Conservation (phyloP, 768 basidiomycete species). For the Calvatia gigantea region DNA sequence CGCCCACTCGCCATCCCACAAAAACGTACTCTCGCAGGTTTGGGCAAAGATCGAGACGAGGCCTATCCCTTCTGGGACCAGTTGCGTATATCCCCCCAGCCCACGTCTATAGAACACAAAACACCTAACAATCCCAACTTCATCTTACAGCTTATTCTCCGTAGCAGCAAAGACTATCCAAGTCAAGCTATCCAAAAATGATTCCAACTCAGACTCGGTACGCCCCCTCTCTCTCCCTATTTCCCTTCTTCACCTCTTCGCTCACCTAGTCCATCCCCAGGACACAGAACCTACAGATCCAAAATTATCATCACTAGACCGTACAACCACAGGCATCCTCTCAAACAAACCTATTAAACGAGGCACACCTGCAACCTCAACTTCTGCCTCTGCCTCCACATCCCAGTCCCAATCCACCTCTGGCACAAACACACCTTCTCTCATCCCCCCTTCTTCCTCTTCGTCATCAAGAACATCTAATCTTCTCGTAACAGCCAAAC, state of each 20-base stretch:
- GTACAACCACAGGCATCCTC: slow-evolving; percentile 73
- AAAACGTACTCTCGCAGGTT: slow-evolving; percentile 80
- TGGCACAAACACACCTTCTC: slow-evolving; percentile 36
- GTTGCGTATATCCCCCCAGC: slow-evolving; percentile 45
- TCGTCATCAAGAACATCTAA: slow-evolving; percentile 45
- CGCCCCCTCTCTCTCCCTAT: not conserved
- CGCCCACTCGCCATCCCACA: slow-evolving; percentile 76
- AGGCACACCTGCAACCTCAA: slow-evolving; percentile 37
- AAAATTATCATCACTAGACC: slow-evolving; percentile 33
- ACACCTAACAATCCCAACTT: not conserved
- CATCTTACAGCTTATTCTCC: slow-evolving; percentile 64
- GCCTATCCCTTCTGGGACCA: slow-evolving; percentile 99
- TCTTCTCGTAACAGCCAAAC: slow-evolving; percentile 64
- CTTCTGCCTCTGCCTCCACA: slow-evolving; percentile 26
- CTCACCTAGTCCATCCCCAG: not conserved
- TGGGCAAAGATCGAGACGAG: slow-evolving; percentile 93
- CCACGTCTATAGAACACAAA: not conserved
- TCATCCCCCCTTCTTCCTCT: slow-evolving; percentile 16
- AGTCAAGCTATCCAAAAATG: slow-evolving; percentile 51
- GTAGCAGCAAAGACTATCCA: slow-evolving; percentile 82
- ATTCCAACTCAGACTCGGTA: not conserved
- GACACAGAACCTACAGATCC: slow-evolving; percentile 9
- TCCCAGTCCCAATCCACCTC: slow-evolving; percentile 31
- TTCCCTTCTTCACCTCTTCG: not conserved
- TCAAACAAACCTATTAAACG: slow-evolving; percentile 62